Base-by-base conservation (phyloP, 352 stramenopile species). In the Phytophthora crassamura region DNA sequence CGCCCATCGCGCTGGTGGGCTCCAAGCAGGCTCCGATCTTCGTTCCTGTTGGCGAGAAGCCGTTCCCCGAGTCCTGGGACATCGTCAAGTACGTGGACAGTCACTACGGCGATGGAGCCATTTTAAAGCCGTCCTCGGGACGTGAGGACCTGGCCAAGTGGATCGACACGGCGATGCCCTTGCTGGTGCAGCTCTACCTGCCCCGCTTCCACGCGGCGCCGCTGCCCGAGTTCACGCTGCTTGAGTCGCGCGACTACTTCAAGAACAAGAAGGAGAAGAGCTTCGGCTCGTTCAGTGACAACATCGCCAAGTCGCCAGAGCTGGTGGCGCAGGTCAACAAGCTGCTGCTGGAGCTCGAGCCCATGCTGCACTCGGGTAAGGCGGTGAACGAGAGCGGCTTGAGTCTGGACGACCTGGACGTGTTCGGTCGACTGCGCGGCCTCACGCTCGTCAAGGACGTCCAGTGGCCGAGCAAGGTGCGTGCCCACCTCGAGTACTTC, bases 381-480 rank as follows among this genome's bases (percentile, higher is more conserved):
- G 73, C 74, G n/a, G 72, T 86, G 38, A 87, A 89, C 55, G 73
- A 30, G 25, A 30, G 38, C 0, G 52, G 67, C 7, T 34, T 84
- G 32, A 82, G 80, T 64, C 86, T 80, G 64, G 77, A 89, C 61
- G 80, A 89, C 59, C 47, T 89, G 53, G 71, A 82, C 20, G 46
- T 89, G 14, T 89, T 89, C 25, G 66, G 69, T 5, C 67, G 68
- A 47, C 54, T 89, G 16, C 80, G 77, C 32, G 72, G 71, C 0
- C 61, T 89, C 18, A 89, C 77, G 41, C 74, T 89, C 15, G 67
- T 89, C 42, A 86, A 86, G 70, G 77, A 49, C 20, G 33, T 86
- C 43, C 39, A 72, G 55, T 89, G 75, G 70, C 80, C 80, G 16
- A 11, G 59, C 30, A 84, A 84, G 56, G 52, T 89, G 20, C 75